Conservation (phyloP, 495 filamentous ascomycete genomes). For the Astrothelium subdiscretum region DNA sequence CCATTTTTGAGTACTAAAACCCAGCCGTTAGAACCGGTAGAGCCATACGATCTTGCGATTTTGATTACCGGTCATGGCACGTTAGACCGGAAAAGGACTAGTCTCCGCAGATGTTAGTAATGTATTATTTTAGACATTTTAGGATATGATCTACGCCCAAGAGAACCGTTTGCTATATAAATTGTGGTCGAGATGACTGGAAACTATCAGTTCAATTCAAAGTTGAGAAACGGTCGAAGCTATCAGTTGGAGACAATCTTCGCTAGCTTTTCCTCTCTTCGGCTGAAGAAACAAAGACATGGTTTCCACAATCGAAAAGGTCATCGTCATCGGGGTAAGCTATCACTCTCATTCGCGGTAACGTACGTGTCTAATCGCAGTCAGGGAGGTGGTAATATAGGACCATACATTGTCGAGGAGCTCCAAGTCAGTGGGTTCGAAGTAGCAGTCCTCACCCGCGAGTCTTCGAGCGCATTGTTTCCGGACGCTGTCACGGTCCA, state of each 20-base stretch:
- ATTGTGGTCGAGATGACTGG: too few species aligned
- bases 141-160: neutral
- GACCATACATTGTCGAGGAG: slow-evolving; percentile 25
- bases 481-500: slow-evolving; percentile 8
- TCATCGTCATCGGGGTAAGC: slow-evolving; percentile 8
- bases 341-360: neutral
- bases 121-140: too few species aligned
- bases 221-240: too few species aligned
- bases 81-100: neutral
- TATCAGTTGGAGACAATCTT: too few species aligned
- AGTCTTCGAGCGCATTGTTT: slow-evolving; percentile 15
- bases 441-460: slow-evolving; percentile 30
- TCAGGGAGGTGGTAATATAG: slow-evolving; percentile 23
- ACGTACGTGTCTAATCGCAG: neutral
- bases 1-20: neutral
- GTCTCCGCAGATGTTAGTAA: neutral
- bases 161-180: too few species aligned
- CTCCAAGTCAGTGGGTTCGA: slow-evolving; percentile 25
- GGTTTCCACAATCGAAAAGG: slow-evolving; percentile 8
- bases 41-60: too few species aligned
- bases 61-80: neutral
- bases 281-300: too few species aligned
- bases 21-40: neutral
- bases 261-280: too few species aligned
- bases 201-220: too few species aligned